Base-by-base conservation (phyloP, 2,329 filamentous ascomycete species). In the Fusarium albosuccineum region DNA sequence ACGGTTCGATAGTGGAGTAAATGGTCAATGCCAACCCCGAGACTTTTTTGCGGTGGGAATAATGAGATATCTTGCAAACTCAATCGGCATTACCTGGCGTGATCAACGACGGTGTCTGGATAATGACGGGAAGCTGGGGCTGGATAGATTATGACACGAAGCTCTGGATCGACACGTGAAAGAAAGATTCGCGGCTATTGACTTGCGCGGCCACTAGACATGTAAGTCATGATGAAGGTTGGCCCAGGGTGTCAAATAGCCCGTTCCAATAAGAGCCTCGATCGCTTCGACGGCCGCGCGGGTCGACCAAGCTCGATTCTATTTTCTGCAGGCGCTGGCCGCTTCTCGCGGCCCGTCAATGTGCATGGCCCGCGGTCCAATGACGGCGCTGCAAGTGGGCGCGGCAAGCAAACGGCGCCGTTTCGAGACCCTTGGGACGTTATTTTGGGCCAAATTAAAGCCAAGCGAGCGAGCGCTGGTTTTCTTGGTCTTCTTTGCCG, bases 311-410 rank as follows among this genome's bases (percentile, higher is more conserved):
- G 27, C 30, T 50, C 56, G 56, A 65, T 69, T 62, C 66, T 70
- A 73, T 73, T 70, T 71, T 72, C 68, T 73, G 64, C 70, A 73
- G 68, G 58, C 70, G 70, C 70, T 69, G 70, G 65, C 70, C 69
- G 62, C 67, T 59, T 67, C 57, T 54, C 53, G 61, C 68, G 70
- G 68, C 70, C 70, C 60, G 66, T 49, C 27, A 22, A 50, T 42
- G 48, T 60, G 60, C 59, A 57, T 64, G 54, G 44, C 45, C 64
- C 46, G 52, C 39, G 41, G 42, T 51, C 70, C 68, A 72, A 72
- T 67, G 29, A 69, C 16, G 13, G 29, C 5, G 16, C 39, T 2
- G 13, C 14, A 42, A 14, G 37, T 13, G 16, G 46, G 58, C 40
- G 58, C 40, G 50, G 39, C 61, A 68, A 60, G 39, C 40, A 13